Percentiles rank a stretch among this genome's conserved stretches.
These are phyloP conservation scores for Serendipita vermifera DNA, from an alignment of 768 basidiomycete species.

Conservation along the genomic window DNA sequence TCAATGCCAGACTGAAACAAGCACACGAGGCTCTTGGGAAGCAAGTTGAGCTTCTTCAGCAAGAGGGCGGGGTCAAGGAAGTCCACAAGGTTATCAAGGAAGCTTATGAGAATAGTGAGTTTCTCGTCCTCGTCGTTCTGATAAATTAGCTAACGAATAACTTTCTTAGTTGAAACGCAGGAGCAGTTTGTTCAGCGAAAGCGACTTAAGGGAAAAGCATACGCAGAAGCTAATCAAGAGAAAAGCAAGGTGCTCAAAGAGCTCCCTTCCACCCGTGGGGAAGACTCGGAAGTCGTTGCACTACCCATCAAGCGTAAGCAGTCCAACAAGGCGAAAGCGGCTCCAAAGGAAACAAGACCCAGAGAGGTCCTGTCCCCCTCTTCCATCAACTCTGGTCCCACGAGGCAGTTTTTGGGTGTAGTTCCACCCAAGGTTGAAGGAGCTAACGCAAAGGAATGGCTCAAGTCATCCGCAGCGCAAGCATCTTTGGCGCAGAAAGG, in stretches of 20 bases:
- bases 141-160: slow-evolving; percentile 27
- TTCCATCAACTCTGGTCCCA: neutral
- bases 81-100: slow-evolving; percentile 55
- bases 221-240: slow-evolving; percentile 46
- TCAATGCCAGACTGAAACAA: slow-evolving; percentile 66
- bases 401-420: neutral
- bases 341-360: neutral
- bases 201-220: slow-evolving; percentile 61
- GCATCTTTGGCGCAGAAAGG: too few species aligned
- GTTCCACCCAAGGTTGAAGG: neutral
- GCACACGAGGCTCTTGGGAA: slow-evolving; percentile 41
- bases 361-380: neutral
- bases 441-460: neutral
- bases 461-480: neutral
- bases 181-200: slow-evolving; percentile 39
- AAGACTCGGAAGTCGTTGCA: neutral
- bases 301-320: neutral
- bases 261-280: neutral
- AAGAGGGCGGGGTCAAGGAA: slow-evolving; percentile 41
- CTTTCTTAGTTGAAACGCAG: slow-evolving; percentile 35
- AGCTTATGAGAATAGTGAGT: slow-evolving; percentile 46
- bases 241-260: slow-evolving; percentile 16
- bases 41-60: slow-evolving; percentile 57
- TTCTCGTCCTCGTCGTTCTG: slow-evolving; percentile 15
- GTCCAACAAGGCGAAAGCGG: too few species aligned